Conservation (phyloP, 2,329 filamentous ascomycete genomes). For the Colletotrichum neosansevieriae region DNA sequence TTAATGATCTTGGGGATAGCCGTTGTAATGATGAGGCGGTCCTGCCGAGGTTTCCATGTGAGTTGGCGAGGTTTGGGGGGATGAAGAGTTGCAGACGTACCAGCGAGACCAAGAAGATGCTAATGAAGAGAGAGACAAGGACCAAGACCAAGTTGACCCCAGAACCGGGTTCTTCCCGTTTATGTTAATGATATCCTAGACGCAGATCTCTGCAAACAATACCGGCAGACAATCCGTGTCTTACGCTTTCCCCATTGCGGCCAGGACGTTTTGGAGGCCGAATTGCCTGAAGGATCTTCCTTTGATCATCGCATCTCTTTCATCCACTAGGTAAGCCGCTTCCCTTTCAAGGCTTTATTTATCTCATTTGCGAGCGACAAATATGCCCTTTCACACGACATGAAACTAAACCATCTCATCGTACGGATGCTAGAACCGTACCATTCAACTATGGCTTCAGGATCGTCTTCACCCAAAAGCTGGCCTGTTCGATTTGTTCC, state of each 20-base stretch:
- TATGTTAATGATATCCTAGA: not conserved
- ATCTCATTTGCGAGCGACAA: not conserved
- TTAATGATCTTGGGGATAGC: constrained; percentile 49
- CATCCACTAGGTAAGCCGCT: not conserved
- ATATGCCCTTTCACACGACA: no score
- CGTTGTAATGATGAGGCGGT: constrained; percentile 64
- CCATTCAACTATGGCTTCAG: not conserved
- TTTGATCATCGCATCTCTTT: not conserved
- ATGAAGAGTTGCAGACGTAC: constrained; percentile 22
- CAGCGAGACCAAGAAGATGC: constrained; percentile 44
- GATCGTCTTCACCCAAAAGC: not conserved
- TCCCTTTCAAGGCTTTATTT: not conserved
- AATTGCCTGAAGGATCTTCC: not conserved
- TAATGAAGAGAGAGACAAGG: constrained; percentile 43
- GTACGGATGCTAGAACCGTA: no score
- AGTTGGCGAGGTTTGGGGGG: no score
- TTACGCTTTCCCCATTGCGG: no score
- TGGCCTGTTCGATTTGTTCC: constrained; percentile 51
- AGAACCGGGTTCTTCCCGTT: not conserved
- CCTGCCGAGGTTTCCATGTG: constrained; percentile 41
- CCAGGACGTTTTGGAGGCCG: not conserved
- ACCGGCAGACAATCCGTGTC: not conserved
- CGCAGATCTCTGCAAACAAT: not conserved
- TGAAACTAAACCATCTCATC: no score
- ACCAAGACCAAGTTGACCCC: constrained; percentile 33